Evolutionary conservation across 352 stramenopile genomes (phyloP), one percentile per base, ranked within the genome.

Genomic region (Peronospora destructor): DNA sequence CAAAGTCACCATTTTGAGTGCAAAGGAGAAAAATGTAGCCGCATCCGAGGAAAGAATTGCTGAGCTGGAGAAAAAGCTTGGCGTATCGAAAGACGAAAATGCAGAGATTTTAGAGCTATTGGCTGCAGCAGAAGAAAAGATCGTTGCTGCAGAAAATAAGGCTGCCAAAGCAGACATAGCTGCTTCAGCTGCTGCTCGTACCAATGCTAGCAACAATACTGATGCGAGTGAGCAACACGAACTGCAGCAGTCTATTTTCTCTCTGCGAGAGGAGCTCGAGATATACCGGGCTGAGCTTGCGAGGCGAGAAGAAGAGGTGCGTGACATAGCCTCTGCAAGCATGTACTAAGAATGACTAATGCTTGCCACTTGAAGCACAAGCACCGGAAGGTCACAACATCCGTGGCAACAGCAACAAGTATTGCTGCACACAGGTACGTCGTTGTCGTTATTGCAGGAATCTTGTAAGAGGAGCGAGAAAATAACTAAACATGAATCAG

Each of bases 81-180:
- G n/a, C n/a, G 40, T 40, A 11, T 56, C 53, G 19, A 71, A 68
- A 36, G 43, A 66, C 6, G 61, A 68, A 36, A 64, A 30, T n/a
- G 53, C 54, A 13, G 53, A 68, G 21, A 57, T 71, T n/a, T n/a
- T 59, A 14, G 53, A 21, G 1, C 53, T 70, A 29, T 43, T 68
- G 29, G 41, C 53, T 38, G 25, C 38, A 33, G 63, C 53, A 30
- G 61, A 67, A 61, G 45, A 64, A 39, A 65, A 56, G 38, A 56
- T 42, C 13, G 6, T 46, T 48, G 47, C 33, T 47, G 52, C 61
- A 48, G 61, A 71, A 53, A 56, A 67, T 14, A 58, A 64, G 29
- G 53, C 57, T 63, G 11, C 52, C 17, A 33, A 57, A 30, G 47
- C 61, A 43, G 33, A 42, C 6, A 66, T 66, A 29, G 38, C 47